Evolutionary conservation across 2,329 filamentous ascomycete species (phyloP), one percentile per base, ranked within the genome.

Genomic region (Trichophaea hybrida): DNA sequence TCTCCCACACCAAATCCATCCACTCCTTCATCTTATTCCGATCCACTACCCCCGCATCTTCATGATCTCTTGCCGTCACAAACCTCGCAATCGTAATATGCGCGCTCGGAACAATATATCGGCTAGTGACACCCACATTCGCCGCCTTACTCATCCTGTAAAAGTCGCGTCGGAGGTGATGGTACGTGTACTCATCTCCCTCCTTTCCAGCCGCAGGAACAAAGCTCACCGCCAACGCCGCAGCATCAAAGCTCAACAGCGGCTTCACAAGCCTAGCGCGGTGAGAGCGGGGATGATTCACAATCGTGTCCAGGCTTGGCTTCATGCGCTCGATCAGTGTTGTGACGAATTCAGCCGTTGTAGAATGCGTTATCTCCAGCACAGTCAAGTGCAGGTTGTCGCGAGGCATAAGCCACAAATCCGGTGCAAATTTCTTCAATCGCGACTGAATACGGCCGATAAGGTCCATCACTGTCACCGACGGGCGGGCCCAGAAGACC

Each of bases 41-140:
- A 43, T 49, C 61, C n/a, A 53, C 53, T 8, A 52, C 64, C 0
- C 75, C 74, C 24, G 67, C 70, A 66, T 64, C 74, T 58, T 69
- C 76, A 67, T 83, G 80, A 64, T 90, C 87, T 10, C 77, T 74
- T 44, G 81, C 78, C 7, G 77, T 78, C 48, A 95, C 78, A 70
- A 93, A 96, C 2, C 91, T 78, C 0, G 80, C 90, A 59, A 97
- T 79, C 0, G 91, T 96, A 69, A 96, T 79, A 74, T 97, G 91
- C 13, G 88, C 88, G 51, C 86, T 91, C 1, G 90, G 90, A 1
- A 94, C 88, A 31, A 90, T 83, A 70, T 96, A 97, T 59, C 91
- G 78, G 56, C 86, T 87, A 24, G 78, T 84, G 37, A 95, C 78
- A 13, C 78, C 73, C n/a, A 91, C 75, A 1, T 86, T 86, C 0